Base-by-base conservation (phyloP, 108 stramenopile genomes). In the Pseudonitzschia delicatissima region DNA sequence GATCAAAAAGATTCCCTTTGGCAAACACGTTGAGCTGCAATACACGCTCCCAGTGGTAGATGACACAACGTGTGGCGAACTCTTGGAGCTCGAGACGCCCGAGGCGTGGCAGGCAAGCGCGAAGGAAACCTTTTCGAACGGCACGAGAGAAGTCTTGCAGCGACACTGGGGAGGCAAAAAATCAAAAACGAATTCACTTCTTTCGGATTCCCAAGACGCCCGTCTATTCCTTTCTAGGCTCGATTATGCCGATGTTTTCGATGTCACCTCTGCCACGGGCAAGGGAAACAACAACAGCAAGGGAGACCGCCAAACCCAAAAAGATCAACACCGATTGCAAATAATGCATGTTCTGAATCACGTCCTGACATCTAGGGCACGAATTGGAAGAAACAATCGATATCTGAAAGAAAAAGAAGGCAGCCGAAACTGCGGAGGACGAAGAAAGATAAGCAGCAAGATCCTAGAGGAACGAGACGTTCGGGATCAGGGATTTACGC, bases 401-500 rank as follows among this genome's bases (percentile, higher is more conserved):
- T 76, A 76, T 18, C 59, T 90, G 60, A 85, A 80, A 57, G 71
- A 72, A 9, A 28, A 58, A 20, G 74, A 72, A 49, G 33, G 68
- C 62, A 69, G 78, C 45, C 53, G 69, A 20, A 31, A 68, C 5
- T 18, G 47, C 21, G 12, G 45, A 7, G 67, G 44, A 15, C 68
- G 66, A 17, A 39, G 29, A 35, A 45, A 71, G 29, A 64, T 45
- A 35, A 45, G 36, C 13, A 28, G 39, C 29, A 35, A 35, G 18
- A 31, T 23, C 4, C 29, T 32, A 39, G 23, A 74, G 67, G 33
- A 64, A 2, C 34, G 85, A 71, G 28, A 60, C 66, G 42, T 75
- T 63, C 83, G 91, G 7, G 94, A 95, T 71, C 94, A 95, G 73
- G 94, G 94, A n/a, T 95, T 84, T 61, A 85, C 85, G 5, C 77